phyloP scores from a whole-genome alignment of 331 rosid genomes.

The Malus hybrid region DNA sequence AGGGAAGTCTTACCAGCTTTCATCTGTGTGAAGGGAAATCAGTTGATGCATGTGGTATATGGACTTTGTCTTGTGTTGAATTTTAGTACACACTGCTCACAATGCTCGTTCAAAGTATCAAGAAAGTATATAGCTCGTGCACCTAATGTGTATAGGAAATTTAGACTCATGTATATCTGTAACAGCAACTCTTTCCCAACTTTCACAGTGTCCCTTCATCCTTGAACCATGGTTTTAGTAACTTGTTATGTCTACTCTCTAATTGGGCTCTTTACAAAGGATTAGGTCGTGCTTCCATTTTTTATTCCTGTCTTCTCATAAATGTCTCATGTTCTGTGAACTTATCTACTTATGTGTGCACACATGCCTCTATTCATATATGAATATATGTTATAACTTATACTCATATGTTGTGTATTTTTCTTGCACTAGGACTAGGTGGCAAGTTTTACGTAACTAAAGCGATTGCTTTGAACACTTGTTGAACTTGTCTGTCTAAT shows the following conservation, averaged over 20 bases:
- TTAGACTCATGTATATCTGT: background rate
- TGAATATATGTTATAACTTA: background rate
- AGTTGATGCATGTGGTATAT: background rate
- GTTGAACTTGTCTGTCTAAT: background rate
- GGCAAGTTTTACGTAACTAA: background rate
- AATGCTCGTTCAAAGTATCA: background rate
- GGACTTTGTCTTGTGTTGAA: background rate
- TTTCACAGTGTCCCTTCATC: background rate
- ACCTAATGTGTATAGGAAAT: background rate
- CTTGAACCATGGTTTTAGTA: background rate
- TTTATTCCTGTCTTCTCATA: background rate
- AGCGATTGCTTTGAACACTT: background rate
- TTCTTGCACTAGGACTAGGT: background rate
- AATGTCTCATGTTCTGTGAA: background rate
- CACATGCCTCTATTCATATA: background rate
- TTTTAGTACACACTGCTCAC: background rate
- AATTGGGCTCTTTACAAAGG: background rate
- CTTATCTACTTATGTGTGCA: background rate
- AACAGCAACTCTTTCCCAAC: background rate
- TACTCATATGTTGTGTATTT: background rate
- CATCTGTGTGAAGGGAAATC: background rate
- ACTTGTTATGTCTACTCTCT: background rate
- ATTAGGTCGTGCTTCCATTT: background rate
- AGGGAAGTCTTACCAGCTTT: slow-evolving; percentile 27
- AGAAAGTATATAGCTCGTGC: background rate